Evolutionary conservation across 2,329 filamentous ascomycete species (phyloP).

Genomic region (Aspergillus vadensis): DNA sequence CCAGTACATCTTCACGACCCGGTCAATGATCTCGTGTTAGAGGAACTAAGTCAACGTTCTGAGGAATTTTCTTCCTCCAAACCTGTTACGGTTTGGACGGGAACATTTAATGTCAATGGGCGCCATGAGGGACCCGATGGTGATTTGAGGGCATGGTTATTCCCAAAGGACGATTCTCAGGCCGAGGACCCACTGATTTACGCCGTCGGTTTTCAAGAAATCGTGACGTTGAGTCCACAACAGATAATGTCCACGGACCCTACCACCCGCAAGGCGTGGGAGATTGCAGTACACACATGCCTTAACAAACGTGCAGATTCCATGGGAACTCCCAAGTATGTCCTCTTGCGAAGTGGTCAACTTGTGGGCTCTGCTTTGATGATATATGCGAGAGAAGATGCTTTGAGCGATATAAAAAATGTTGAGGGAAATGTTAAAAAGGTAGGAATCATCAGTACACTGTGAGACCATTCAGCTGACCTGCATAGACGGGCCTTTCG

Average conservation of each 20-base stretch:
- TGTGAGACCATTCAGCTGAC: neutral
- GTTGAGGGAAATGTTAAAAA: constrained; percentile 97
- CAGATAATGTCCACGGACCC: constrained; percentile 99
- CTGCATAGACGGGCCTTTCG: constrained; percentile 72
- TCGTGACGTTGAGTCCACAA: constrained; percentile 95
- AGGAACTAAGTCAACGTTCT: constrained; percentile 67
- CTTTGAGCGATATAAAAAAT: constrained; percentile 83
- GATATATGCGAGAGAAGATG: constrained; percentile 81
- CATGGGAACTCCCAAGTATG: constrained; percentile 74
- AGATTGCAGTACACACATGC: constrained; percentile 73
- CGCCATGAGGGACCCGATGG: constrained; percentile 74
- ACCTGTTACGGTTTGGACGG: constrained; percentile 77
- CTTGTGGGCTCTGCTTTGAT: constrained; percentile 91
- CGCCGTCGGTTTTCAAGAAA: constrained; percentile 93
- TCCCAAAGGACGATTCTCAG: constrained; percentile 58
- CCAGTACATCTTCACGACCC: constrained; percentile 89
- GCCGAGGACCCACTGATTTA: constrained; percentile 76
- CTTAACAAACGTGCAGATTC: constrained; percentile 71
- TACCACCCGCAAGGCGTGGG: constrained; percentile 80
- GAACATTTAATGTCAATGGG: constrained; percentile 95
- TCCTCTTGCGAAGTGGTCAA: constrained; percentile 86
- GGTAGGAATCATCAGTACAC: constrained; percentile 36
- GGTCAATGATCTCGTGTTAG: constrained; percentile 84
- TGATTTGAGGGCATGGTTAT: constrained; percentile 85
- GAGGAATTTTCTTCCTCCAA: constrained; percentile 75